Evolutionary conservation across 2,329 filamentous ascomycete species (phyloP).

Genomic region (Peltaster fructicola): DNA sequence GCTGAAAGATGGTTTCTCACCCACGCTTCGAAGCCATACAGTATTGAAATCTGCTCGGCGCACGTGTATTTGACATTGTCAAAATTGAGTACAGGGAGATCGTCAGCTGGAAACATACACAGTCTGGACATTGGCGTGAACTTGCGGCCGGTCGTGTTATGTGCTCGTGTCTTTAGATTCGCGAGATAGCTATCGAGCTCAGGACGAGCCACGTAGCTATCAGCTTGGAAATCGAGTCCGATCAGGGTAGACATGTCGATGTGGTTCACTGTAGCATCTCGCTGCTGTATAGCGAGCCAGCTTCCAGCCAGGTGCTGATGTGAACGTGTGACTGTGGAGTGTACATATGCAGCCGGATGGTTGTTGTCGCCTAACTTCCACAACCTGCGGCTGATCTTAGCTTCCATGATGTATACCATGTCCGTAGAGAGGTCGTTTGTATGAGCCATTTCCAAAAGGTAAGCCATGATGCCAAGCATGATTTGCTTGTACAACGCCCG

Average conservation of each 20-base stretch:
- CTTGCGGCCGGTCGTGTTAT: not conserved
- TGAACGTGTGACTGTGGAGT: too few relatives aligned
- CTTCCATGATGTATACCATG: too few relatives aligned
- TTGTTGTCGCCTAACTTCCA: too few relatives aligned
- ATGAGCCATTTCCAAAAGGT: too few relatives aligned
- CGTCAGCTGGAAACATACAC: not conserved
- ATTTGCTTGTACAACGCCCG: slow-evolving; percentile 10
- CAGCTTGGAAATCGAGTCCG: slow-evolving; percentile 6
- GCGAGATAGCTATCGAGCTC: slow-evolving; percentile 8
- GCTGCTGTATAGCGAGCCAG: slow-evolving; percentile 5
- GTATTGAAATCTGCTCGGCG: slow-evolving; percentile 6
- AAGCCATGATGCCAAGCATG: slow-evolving; percentile 34
- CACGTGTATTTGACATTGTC: not conserved
- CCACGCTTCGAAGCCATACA: slow-evolving; percentile 9
- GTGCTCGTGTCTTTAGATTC: slow-evolving; percentile 1
- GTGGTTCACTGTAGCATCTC: slow-evolving; percentile 3
- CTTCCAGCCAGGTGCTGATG: too few relatives aligned
- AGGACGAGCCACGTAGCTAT: slow-evolving; percentile 5
- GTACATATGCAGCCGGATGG: too few relatives aligned
- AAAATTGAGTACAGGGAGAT: slow-evolving; percentile 6
- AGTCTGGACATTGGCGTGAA: slow-evolving; percentile 7
- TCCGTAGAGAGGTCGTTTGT: too few relatives aligned
- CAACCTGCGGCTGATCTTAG: slow-evolving; percentile 1
- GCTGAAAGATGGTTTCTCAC: slow-evolving; percentile 5
- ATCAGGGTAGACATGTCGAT: slow-evolving; percentile 2